Conservation (phyloP, 805 yeast genomes). For the Candida sithepensis region DNA sequence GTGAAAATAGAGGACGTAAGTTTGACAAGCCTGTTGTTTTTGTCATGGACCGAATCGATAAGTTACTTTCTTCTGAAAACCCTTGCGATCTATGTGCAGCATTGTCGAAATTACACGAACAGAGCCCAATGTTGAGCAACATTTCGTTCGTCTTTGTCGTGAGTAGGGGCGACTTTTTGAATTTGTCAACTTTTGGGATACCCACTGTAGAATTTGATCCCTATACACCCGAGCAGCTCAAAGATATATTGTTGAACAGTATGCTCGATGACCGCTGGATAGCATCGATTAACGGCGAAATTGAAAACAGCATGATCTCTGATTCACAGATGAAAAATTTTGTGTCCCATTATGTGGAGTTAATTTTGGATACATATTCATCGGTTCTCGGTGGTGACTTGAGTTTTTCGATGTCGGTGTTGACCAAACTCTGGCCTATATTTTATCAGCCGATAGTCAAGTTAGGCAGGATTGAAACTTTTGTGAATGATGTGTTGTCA, state of each 20-base stretch:
- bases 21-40: slow-evolving; percentile 36
- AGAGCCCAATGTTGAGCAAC: slow-evolving; percentile 28
- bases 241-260: slow-evolving; percentile 31
- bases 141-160: slow-evolving; percentile 39
- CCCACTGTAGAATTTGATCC: slow-evolving; percentile 40
- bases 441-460: slow-evolving; percentile 26
- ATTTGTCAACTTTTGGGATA: slow-evolving; percentile 34
- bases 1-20: neutral
- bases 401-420: slow-evolving; percentile 29
- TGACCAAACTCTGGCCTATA: slow-evolving; percentile 29
- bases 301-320: slow-evolving; percentile 4
- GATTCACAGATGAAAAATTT: slow-evolving; percentile 16
- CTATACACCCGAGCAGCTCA: slow-evolving; percentile 36
- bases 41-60: slow-evolving; percentile 45
- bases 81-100: slow-evolving; percentile 38
- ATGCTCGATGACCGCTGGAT: slow-evolving; percentile 16
- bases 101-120: slow-evolving; percentile 42
- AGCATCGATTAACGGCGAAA: neutral
- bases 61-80: slow-evolving; percentile 29
- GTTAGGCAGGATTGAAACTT: slow-evolving; percentile 15
- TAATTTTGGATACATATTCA: slow-evolving; percentile 43
- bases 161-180: slow-evolving; percentile 36
- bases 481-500: slow-evolving; percentile 27
- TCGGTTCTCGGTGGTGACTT: slow-evolving; percentile 45
- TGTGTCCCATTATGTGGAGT: slow-evolving; percentile 35